These are phyloP conservation scores for Zancudomyces culisetae DNA, from an alignment of 371 early-diverging fungal genomes.

Conservation along the genomic window DNA sequence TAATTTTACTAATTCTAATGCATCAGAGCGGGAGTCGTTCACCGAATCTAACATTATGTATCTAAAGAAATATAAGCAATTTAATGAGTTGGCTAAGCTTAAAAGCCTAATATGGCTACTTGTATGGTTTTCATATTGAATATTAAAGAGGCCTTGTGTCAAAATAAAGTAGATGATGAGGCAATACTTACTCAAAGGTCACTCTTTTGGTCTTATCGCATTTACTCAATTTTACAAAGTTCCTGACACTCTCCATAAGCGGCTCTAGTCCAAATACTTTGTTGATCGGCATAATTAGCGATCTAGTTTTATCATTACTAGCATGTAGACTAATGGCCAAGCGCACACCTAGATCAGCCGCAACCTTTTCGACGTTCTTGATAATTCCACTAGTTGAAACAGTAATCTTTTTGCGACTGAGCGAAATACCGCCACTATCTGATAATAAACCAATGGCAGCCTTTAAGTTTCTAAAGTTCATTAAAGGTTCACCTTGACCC, in stretches of 20 bases:
- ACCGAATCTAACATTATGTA: slow-evolving; percentile 72
- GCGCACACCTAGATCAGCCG: slow-evolving; percentile 53
- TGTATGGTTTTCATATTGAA: too few relatives aligned
- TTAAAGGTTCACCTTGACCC: slow-evolving; percentile 81
- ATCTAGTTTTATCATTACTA: slow-evolving; percentile 53
- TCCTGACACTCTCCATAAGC: slow-evolving; percentile 48
- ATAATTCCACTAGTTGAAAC: slow-evolving; percentile 82
- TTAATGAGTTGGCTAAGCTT: too few relatives aligned
- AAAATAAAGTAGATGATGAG: slow-evolving; percentile 3
- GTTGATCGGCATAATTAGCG: slow-evolving; percentile 68
- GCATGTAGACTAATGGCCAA: slow-evolving; percentile 82
- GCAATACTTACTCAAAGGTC: slow-evolving; percentile 36
- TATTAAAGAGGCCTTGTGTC: slow-evolving; percentile 11
- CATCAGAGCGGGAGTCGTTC: slow-evolving; percentile 53
- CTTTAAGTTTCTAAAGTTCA: slow-evolving; percentile 60
- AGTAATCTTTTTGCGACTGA: slow-evolving; percentile 57
- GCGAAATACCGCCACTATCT: slow-evolving; percentile 39
- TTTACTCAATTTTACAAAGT: slow-evolving; percentile 29
- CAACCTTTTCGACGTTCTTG: slow-evolving; percentile 52
- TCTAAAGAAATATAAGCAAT: not conserved
- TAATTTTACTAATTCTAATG: slow-evolving; percentile 37
- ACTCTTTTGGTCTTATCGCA: slow-evolving; percentile 31
- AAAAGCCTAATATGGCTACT: too few relatives aligned
- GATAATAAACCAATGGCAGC: slow-evolving; percentile 52
- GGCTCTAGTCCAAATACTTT: slow-evolving; percentile 50